A percentile compares a stretch with the other conserved stretches of the same genome.
Conservation (phyloP, 192 early-diverging fungal genomes). For the Umbelopsis sp. region DNA sequence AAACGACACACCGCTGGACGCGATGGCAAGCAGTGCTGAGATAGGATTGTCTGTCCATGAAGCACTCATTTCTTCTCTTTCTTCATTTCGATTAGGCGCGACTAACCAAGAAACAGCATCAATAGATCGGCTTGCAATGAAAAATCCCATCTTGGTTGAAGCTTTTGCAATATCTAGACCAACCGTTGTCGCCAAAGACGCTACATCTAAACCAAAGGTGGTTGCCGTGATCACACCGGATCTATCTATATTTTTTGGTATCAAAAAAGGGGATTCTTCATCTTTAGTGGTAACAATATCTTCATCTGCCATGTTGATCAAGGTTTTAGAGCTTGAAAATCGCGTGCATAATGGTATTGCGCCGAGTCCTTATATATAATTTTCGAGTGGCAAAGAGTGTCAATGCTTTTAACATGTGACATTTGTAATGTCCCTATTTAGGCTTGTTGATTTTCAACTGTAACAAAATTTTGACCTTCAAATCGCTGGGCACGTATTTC, state of each 20-base stretch:
- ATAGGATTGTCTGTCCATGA: background rate
- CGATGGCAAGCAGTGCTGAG: background rate
- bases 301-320: background rate
- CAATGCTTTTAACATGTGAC: too few species aligned
- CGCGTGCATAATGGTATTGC: too few species aligned
- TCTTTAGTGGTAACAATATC: background rate
- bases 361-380: too few species aligned
- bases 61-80: background rate
- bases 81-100: background rate
- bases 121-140: slow-evolving; percentile 19
- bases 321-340: background rate
- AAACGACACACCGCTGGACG: slow-evolving; percentile 15
- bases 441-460: too few species aligned
- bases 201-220: slow-evolving; percentile 23
- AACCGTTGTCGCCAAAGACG: slow-evolving; percentile 14
- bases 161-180: slow-evolving; percentile 24
- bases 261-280: background rate
- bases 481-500: too few species aligned
- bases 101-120: background rate
- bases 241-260: background rate
- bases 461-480: too few species aligned
- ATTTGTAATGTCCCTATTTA: too few species aligned
- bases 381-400: too few species aligned
- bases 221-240: background rate
- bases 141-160: slow-evolving; percentile 10